Percentiles rank a stretch among this genome's conserved stretches.
Evolutionary conservation across 2,329 filamentous ascomycete species (phyloP).

Genomic region (Metarhizium sp.): DNA sequence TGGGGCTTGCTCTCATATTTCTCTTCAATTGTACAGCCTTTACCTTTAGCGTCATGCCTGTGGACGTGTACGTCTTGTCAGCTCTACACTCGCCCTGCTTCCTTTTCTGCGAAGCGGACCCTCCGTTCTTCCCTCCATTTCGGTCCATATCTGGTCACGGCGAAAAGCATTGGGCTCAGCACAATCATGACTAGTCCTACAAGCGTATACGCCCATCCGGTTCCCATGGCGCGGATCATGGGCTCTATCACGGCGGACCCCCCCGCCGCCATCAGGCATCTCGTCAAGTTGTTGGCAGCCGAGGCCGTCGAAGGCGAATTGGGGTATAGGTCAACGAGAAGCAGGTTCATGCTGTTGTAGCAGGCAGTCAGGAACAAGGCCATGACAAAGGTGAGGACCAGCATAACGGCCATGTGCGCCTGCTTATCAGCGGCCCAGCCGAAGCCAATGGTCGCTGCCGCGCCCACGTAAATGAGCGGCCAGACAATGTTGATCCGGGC

Average conservation of each 20-base stretch:
- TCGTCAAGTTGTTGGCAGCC: slow-evolving; percentile 1
- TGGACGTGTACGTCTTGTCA: not conserved
- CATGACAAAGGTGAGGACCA: slow-evolving; percentile 4
- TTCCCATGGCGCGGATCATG: not conserved
- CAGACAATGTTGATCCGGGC: slow-evolving; percentile 22
- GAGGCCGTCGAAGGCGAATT: not conserved
- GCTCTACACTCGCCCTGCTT: not conserved
- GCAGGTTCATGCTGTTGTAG: slow-evolving; percentile 6
- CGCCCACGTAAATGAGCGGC: slow-evolving; percentile 12
- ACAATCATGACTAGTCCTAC: not conserved
- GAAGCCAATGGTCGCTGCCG: slow-evolving; percentile 33
- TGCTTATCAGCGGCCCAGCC: not conserved
- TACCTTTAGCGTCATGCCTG: too few species aligned
- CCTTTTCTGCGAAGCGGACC: too few species aligned
- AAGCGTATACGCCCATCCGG: not conserved
- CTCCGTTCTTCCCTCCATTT: not conserved
- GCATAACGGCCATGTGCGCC: not conserved
- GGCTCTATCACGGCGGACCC: not conserved
- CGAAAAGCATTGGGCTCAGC: slow-evolving; percentile 1
- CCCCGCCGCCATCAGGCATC: slow-evolving; percentile 1
- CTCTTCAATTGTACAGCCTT: too few species aligned
- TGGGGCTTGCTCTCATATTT: too few species aligned
- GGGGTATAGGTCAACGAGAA: slow-evolving; percentile 1
- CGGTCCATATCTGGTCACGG: not conserved
- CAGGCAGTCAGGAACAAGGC: slow-evolving; percentile 1